These are phyloP conservation scores for Eragrostis tef DNA, from an alignment of 202 grass and related monocot genomes.

Conservation along the genomic window DNA sequence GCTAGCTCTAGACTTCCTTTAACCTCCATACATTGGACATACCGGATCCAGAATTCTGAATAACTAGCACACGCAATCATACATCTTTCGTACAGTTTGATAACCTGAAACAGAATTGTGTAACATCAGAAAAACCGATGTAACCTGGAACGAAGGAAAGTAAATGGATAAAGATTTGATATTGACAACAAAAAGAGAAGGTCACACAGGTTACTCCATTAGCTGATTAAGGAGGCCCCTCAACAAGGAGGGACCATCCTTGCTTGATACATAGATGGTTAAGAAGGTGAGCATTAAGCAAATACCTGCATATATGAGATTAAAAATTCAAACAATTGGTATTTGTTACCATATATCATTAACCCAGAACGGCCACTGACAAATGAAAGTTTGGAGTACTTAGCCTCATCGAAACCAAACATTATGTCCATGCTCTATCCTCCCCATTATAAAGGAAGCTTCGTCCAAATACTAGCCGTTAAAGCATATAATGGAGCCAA, in stretches of 20 bases:
- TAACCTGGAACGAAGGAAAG: conserved; percentile 38
- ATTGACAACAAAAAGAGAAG: conserved; percentile 80
- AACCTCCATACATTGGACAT: conserved; percentile 89
- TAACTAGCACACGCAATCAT: conserved; percentile 95
- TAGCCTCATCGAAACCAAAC: conserved; percentile 99
- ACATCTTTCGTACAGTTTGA: conserved; percentile 98
- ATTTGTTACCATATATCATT: conserved; percentile 77
- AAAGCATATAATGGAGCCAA: conserved; percentile 85
- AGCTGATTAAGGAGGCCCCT: conserved; percentile 94
- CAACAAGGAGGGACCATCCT: conserved; percentile 90
- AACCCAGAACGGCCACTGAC: conserved; percentile 99
- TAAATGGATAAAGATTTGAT: conserved; percentile 55
- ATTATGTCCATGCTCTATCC: conserved; percentile 91
- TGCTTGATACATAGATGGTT: conserved; percentile 98
- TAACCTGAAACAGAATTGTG: conserved; percentile 78
- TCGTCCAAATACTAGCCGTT: conserved; percentile 93
- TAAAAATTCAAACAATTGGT: conserved; percentile 83
- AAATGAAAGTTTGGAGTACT: conserved; percentile 99
- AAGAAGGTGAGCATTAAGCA: conserved; percentile 99
- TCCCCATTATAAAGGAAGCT: conserved; percentile 97
- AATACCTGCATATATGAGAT: conserved; percentile 99
- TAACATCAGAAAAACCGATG: conserved; percentile 54
- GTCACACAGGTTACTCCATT: conserved; percentile 98
- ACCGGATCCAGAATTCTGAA: conserved; percentile 97
- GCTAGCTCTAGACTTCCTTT: conserved; percentile 91